Conservation (phyloP, 1,284 basidiomycete species). For the Trametes versicolor region DNA sequence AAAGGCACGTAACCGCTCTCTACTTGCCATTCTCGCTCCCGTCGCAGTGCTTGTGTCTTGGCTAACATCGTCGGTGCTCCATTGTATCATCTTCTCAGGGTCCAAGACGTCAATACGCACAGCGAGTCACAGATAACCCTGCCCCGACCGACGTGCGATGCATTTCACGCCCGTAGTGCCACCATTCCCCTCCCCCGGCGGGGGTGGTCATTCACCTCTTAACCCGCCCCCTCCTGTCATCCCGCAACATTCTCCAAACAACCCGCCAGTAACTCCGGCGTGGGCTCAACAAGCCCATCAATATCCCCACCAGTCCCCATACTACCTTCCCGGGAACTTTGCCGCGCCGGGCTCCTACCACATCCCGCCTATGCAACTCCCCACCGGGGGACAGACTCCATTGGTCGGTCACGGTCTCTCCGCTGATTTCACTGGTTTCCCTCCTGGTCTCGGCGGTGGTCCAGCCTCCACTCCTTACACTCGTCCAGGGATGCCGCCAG, state of each 20-base stretch:
- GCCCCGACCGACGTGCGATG: conserved; percentile 21
- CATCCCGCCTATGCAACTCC: conserved; percentile 42
- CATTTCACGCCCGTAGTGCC: conserved; percentile 30
- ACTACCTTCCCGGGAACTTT: conserved; percentile 26
- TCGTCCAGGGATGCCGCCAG: conserved; percentile 26
- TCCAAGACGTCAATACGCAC: conserved; percentile 3
- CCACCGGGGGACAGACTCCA: conserved; percentile 35
- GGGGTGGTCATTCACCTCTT: conserved; percentile 31
- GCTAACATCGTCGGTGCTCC: conserved; percentile 17
- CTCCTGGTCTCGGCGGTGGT: conserved; percentile 22
- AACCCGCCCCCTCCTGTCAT: conserved; percentile 38
- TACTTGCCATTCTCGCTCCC: conserved; percentile 16
- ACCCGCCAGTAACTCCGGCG: conserved; percentile 26
- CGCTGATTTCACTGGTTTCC: conserved; percentile 43
- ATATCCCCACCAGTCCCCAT: conserved; percentile 31
- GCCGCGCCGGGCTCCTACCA: conserved; percentile 44
- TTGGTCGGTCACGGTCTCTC: conserved; percentile 38
- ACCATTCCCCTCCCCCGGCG: conserved; percentile 35
- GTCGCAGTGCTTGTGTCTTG: conserved; percentile 11
- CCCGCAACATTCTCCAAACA: conserved; percentile 35
- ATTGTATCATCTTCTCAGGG: conserved; percentile 9
- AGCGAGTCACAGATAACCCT: conserved; percentile 26
- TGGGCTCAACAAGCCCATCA: conserved; percentile 34
- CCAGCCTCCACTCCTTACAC: conserved; percentile 27
- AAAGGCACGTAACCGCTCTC: conserved; percentile 29